phyloP scores from a whole-genome alignment of 805 yeast genomes.

The Candida ortonii region DNA sequence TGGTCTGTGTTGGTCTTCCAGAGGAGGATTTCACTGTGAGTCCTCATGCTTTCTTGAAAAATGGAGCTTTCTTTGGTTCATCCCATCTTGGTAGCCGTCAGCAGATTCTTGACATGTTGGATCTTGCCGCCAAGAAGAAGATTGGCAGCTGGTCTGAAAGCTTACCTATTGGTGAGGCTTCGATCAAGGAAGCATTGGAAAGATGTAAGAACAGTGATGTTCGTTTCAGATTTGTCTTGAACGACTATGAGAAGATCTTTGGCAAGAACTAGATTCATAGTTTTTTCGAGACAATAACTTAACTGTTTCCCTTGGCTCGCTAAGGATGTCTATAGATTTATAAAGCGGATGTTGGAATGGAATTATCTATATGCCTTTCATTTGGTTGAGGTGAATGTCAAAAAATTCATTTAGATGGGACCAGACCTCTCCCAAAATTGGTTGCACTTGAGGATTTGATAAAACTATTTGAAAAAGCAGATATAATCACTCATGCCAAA shows the following conservation, averaged over 20 bases:
- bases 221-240: conserved; percentile 61
- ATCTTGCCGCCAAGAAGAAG: conserved; percentile 56
- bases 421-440: too few relatives aligned
- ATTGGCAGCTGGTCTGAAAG: conserved; percentile 64
- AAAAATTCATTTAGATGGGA: too few relatives aligned
- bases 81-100: conserved; percentile 59
- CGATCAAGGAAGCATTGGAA: conserved; percentile 53
- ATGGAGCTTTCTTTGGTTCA: conserved; percentile 52
- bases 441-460: too few relatives aligned
- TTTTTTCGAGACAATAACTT: too few relatives aligned
- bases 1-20: conserved; percentile 46
- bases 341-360: too few relatives aligned
- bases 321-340: too few relatives aligned
- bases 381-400: too few relatives aligned
- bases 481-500: too few relatives aligned
- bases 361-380: too few relatives aligned
- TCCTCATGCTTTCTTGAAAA: conserved; percentile 31
- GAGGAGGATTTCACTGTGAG: conserved; percentile 12
- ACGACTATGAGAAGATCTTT: conserved; percentile 45
- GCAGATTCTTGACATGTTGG: conserved; percentile 66
- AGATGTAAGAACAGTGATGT: conserved; percentile 55
- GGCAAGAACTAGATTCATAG: neutral
- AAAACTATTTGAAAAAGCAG: too few relatives aligned
- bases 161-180: conserved; percentile 50
- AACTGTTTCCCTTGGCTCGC: too few relatives aligned